These are phyloP conservation scores for Carallia brachiata DNA, from an alignment of 345 rosid genomes.

Conservation along the genomic window DNA sequence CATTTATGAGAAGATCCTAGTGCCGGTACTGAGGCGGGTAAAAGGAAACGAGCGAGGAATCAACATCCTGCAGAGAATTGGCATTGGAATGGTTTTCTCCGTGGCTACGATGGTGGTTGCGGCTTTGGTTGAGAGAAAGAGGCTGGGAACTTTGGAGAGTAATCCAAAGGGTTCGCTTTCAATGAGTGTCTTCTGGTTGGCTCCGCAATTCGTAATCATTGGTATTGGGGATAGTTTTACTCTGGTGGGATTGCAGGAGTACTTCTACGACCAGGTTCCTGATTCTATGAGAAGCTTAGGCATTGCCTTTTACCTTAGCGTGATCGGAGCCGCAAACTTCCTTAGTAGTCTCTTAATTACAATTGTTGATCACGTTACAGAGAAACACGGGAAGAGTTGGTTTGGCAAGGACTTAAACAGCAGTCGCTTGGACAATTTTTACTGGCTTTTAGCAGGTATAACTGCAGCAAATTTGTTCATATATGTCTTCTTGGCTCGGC, in stretches of 20 bases:
- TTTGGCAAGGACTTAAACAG: constrained; percentile 76
- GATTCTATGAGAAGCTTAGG: constrained; percentile 95
- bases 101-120: constrained; percentile 59
- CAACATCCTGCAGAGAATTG: constrained; percentile 83
- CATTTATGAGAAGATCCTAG: constrained; percentile 51
- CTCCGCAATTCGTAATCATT: constrained; percentile 70
- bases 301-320: constrained; percentile 84
- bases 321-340: constrained; percentile 74
- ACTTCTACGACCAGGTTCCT: constrained; percentile 92
- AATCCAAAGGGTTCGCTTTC: constrained; percentile 47
- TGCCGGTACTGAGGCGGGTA: constrained; percentile 41
- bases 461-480: constrained; percentile 45
- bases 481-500: constrained; percentile 52
- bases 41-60: constrained; percentile 74
- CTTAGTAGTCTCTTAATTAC: constrained; percentile 71
- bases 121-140: constrained; percentile 68
- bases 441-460: constrained; percentile 64
- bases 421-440: constrained; percentile 75
- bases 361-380: constrained; percentile 16
- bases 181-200: constrained; percentile 81
- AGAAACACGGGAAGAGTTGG: constrained; percentile 31
- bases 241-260: constrained; percentile 86
- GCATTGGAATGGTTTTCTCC: constrained; percentile 81
- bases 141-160: constrained; percentile 34
- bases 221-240: constrained; percentile 80